Percentiles rank a stretch among this genome's conserved stretches.
Evolutionary conservation across 768 basidiomycete genomes (phyloP).

Genomic region (Lactarius evosmus): DNA sequence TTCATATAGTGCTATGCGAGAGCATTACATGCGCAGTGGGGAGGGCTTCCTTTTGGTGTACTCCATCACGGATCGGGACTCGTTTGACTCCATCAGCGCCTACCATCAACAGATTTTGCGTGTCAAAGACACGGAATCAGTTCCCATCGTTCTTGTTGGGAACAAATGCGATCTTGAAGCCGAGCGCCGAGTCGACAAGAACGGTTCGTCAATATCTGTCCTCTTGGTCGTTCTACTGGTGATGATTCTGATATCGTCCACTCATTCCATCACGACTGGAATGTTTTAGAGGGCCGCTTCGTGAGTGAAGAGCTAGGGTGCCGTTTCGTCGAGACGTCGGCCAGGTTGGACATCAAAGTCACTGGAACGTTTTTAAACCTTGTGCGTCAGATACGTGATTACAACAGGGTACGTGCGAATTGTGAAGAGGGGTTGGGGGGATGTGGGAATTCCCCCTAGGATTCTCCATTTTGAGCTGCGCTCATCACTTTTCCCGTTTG

Average conservation of each 20-base stretch:
- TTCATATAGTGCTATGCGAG: slow-evolving; percentile 82
- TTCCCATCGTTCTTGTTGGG: slow-evolving; percentile 95
- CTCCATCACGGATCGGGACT: slow-evolving; percentile 95
- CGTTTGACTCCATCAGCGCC: slow-evolving; percentile 91
- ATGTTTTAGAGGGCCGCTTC: slow-evolving; percentile 81
- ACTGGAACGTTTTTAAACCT: slow-evolving; percentile 92
- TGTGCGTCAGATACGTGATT: slow-evolving; percentile 88
- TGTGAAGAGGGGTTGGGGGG: not conserved
- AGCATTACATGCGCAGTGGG: slow-evolving; percentile 97
- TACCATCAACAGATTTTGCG: slow-evolving; percentile 96
- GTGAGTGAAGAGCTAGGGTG: slow-evolving; percentile 91
- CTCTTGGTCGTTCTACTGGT: not conserved
- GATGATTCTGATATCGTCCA: not conserved
- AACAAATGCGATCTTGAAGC: slow-evolving; percentile 96
- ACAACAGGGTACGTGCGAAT: slow-evolving; percentile 68
- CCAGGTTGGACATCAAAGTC: slow-evolving; percentile 93
- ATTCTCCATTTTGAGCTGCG: not conserved
- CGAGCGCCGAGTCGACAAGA: slow-evolving; percentile 91
- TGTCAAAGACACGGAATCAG: slow-evolving; percentile 92
- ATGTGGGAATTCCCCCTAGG: not conserved
- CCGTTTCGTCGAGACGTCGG: slow-evolving; percentile 94
- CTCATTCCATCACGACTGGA: not conserved
- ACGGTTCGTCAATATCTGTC: slow-evolving; percentile 52
- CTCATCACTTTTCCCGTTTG: not conserved
- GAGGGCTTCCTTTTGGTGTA: slow-evolving; percentile 98